Evolutionary conservation across 805 yeast species (phyloP), one percentile per base, ranked within the genome.

Genomic region (Lachancea meyersii): DNA sequence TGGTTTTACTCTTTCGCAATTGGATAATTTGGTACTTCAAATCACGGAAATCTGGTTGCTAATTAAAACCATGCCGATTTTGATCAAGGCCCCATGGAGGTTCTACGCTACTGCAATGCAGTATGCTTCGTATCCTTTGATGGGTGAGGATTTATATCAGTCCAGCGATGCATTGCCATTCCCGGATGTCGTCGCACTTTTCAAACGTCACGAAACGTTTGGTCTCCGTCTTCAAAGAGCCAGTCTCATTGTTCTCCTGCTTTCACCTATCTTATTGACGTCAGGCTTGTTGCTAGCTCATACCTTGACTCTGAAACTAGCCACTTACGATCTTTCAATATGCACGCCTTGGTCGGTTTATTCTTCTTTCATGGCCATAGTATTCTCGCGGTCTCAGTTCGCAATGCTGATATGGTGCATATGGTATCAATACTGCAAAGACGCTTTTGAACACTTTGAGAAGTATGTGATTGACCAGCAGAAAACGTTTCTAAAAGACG

Each of bases 361-460:
- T 19, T 24, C 38, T 6, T 23, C 38, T 4, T 19, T 42, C 21
- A 37, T 31, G 41, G 18, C 30, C 11, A 22, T 37, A 9, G 32
- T 26, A 13, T 36, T 36, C 18, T 42, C 45, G 3, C 38, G 36
- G 6, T 36, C 45, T 13, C 45, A 42, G 22, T 31, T 42, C 10
- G 41, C 38, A 9, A 31, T 42, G 38, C 41, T 37, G 27, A 32
- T 16, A 10, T 36, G 41, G 32, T 36, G 41, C 18, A 19, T 42
- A 5, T 19, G 31, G 35, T 36, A 28, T 31, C 41, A 37, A 22
- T 42, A 22, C 30, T 36, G 13, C 38, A 23, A 36, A 23, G 45
- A 42, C 21, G 41, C 38, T 5, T 36, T 36, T n/a, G 32, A 36
- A 11, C 24, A 31, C n/a, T 8, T 42, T 6, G 41, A 36, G 16